These are phyloP conservation scores for Volvox africanus DNA, from an alignment of 139 green algal genomes.

Conservation along the genomic window DNA sequence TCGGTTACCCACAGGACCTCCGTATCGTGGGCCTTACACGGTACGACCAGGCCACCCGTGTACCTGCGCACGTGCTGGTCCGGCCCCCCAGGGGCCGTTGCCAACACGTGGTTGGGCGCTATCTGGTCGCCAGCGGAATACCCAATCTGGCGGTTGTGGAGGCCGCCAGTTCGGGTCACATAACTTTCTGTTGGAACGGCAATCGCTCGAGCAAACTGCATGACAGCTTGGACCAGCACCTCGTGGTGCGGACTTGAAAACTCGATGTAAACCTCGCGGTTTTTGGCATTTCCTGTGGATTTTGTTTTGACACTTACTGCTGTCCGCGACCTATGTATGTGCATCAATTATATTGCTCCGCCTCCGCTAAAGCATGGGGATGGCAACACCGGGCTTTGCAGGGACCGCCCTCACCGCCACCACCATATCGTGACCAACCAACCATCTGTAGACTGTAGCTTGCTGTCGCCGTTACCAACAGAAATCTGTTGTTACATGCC, in stretches of 20 bases:
- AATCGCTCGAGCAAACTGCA: slow-evolving; percentile 93
- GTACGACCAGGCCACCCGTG: slow-evolving; percentile 91
- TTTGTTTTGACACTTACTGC: too few relatives aligned
- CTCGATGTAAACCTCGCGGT: too few relatives aligned
- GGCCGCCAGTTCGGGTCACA: slow-evolving; percentile 93
- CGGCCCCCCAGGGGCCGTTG: slow-evolving; percentile 82
- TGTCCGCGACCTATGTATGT: too few relatives aligned
- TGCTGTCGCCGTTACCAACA: too few relatives aligned
- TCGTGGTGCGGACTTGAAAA: slow-evolving; percentile 69
- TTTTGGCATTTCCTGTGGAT: too few relatives aligned
- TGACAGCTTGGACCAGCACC: slow-evolving; percentile 89
- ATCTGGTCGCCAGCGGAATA: slow-evolving; percentile 88
- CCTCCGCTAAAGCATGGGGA: too few relatives aligned
- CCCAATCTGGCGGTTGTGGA: slow-evolving; percentile 90
- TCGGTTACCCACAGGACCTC: slow-evolving; percentile 63
- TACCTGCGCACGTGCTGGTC: slow-evolving; percentile 90
- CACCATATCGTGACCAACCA: too few relatives aligned
- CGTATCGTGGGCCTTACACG: slow-evolving; percentile 94
- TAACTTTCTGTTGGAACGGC: slow-evolving; percentile 98
- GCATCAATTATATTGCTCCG: too few relatives aligned
- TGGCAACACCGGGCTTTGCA: too few relatives aligned
- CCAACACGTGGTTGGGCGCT: slow-evolving; percentile 76
- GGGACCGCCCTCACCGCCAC: background rate
- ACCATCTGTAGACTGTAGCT: too few relatives aligned
- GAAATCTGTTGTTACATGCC: too few relatives aligned